These are phyloP conservation scores for Mycogone perniciosa DNA, from an alignment of 2,329 filamentous ascomycete genomes.

Conservation along the genomic window DNA sequence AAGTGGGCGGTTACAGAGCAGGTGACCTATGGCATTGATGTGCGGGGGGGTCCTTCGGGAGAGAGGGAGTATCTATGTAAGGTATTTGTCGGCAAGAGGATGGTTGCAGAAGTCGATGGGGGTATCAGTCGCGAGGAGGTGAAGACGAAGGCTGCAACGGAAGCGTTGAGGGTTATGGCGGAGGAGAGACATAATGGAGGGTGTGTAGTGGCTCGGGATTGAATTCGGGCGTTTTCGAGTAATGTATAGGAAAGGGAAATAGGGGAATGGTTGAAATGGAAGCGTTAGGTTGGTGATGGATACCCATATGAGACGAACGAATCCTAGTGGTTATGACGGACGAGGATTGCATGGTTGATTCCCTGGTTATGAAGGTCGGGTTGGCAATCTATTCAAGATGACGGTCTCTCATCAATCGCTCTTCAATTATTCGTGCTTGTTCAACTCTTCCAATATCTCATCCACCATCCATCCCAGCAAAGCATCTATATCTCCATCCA, in stretches of 20 bases:
- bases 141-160: conserved; percentile 48
- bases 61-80: conserved; percentile 36
- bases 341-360: too few relatives aligned
- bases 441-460: conserved; percentile 46
- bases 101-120: conserved; percentile 39
- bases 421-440: conserved; percentile 17
- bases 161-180: conserved; percentile 36
- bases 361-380: too few relatives aligned
- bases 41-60: conserved; percentile 13
- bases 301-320: background rate
- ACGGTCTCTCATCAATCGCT: background rate
- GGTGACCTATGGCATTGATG: conserved; percentile 47
- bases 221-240: background rate
- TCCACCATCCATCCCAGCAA: conserved; percentile 65
- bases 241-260: too few relatives aligned
- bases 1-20: conserved; percentile 44
- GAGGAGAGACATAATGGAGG: conserved; percentile 12
- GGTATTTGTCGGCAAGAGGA: conserved; percentile 41
- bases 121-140: conserved; percentile 47
- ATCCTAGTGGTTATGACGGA: too few relatives aligned
- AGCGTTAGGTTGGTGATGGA: background rate
- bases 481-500: conserved; percentile 53
- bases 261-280: too few relatives aligned
- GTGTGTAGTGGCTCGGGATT: conserved; percentile 1
- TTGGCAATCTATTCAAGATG: too few relatives aligned